These are phyloP conservation scores for Phialophora tarda DNA, from an alignment of 2,329 filamentous ascomycete genomes.

Conservation along the genomic window DNA sequence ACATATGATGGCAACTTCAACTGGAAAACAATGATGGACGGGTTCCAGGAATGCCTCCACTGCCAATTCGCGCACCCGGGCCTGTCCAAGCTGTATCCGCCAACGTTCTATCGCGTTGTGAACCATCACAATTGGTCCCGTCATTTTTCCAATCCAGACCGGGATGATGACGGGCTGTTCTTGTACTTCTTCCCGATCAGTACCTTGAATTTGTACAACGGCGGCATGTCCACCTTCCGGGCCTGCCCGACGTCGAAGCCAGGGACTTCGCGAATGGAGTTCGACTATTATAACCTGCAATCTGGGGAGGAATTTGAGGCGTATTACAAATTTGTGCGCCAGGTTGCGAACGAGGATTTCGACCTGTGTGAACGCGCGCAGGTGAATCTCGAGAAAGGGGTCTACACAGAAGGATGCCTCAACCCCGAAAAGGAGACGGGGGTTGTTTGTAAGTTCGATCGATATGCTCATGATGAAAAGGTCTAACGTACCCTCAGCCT, in stretches of 20 bases:
- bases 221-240: background rate
- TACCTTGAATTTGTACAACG: background rate
- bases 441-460: background rate
- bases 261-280: background rate
- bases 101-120: background rate
- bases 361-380: constrained; percentile 63
- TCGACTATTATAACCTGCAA: background rate
- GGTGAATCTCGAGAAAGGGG: constrained; percentile 57
- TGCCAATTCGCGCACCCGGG: constrained; percentile 63
- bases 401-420: constrained; percentile 44
- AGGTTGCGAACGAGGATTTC: constrained; percentile 62
- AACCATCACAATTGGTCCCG: background rate
- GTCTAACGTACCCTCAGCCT: background rate
- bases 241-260: background rate
- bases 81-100: constrained; percentile 49
- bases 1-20: constrained; percentile 61
- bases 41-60: constrained; percentile 63
- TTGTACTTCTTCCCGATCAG: background rate
- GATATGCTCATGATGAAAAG: background rate
- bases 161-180: background rate
- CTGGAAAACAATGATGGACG: constrained; percentile 65
- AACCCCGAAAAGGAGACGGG: background rate
- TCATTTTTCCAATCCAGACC: background rate
- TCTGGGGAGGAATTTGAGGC: background rate
- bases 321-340: background rate